Percentiles rank a stretch among this genome's conserved stretches.
These are phyloP conservation scores for Epichloe uncinata DNA, from an alignment of 2,329 filamentous ascomycete genomes.

Conservation along the genomic window DNA sequence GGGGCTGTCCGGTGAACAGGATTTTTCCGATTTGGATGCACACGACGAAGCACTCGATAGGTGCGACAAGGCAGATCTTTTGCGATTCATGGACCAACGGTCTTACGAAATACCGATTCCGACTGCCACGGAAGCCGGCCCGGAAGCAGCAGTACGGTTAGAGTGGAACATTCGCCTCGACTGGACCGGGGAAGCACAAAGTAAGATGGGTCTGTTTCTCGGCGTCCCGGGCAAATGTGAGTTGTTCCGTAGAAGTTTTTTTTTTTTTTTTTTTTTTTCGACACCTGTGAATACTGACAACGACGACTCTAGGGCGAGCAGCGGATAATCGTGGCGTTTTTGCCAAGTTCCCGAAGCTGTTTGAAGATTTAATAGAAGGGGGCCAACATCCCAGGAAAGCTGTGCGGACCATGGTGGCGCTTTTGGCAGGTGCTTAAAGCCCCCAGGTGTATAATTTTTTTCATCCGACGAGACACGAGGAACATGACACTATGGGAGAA, in stretches of 20 bases:
- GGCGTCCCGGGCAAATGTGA: slow-evolving; percentile 50
- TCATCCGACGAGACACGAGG: slow-evolving; percentile 7
- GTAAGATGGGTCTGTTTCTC: slow-evolving; percentile 38
- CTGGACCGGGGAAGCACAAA: slow-evolving; percentile 60
- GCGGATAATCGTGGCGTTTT: slow-evolving; percentile 43
- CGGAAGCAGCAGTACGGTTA: slow-evolving; percentile 34
- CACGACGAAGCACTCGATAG: slow-evolving; percentile 6
- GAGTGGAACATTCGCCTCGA: slow-evolving; percentile 54
- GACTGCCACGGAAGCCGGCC: slow-evolving; percentile 16
- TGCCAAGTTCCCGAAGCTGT: slow-evolving; percentile 44
- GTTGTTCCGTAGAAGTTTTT: slow-evolving; percentile 20
- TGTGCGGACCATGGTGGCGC: slow-evolving; percentile 44
- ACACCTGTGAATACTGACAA: background rate
- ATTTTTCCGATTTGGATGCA: slow-evolving; percentile 12
- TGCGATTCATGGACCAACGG: slow-evolving; percentile 41
- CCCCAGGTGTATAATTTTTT: slow-evolving; percentile 4
- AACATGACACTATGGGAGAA: slow-evolving; percentile 1
- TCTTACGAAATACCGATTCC: slow-evolving; percentile 31
- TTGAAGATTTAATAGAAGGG: slow-evolving; percentile 42
- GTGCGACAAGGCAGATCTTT: slow-evolving; percentile 27
- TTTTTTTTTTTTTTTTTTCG: too few species aligned
- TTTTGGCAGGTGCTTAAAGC: slow-evolving; percentile 35
- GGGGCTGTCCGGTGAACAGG: slow-evolving; percentile 11
- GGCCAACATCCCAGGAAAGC: slow-evolving; percentile 42
- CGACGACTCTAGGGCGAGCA: slow-evolving; percentile 38